phyloP scores from a whole-genome alignment of 108 stramenopile species.

The Discostella stelligeroides region DNA sequence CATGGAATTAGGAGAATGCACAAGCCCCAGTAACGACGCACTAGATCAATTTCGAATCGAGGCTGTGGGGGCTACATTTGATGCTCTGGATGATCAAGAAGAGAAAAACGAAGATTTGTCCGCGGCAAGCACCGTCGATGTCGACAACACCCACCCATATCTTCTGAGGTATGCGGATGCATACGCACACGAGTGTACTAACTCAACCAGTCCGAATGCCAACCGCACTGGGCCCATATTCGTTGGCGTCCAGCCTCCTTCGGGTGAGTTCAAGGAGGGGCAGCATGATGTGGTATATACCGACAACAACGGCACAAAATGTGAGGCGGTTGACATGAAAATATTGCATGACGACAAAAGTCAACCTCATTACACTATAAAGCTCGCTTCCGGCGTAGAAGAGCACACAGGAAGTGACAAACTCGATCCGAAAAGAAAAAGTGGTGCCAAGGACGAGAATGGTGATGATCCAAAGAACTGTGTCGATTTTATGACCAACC shows the following conservation, averaged over 20 bases:
- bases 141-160: constrained; percentile 40
- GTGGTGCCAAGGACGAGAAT: constrained; percentile 6
- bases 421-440: not conserved
- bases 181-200: constrained; percentile 21
- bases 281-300: constrained; percentile 28
- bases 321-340: constrained; percentile 19
- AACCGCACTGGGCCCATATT: not conserved
- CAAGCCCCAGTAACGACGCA: not conserved
- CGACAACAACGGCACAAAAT: not conserved
- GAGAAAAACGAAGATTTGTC: constrained; percentile 3
- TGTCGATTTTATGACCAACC: constrained; percentile 31
- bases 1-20: not conserved
- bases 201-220: not conserved
- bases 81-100: constrained; percentile 10
- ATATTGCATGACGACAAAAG: constrained; percentile 15
- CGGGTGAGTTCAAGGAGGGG: constrained; percentile 21
- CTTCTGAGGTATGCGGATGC: constrained; percentile 31
- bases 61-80: constrained; percentile 10
- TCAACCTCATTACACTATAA: constrained; percentile 23
- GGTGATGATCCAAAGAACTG: constrained; percentile 10
- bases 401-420: not conserved
- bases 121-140: constrained; percentile 19
- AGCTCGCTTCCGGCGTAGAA: constrained; percentile 5
- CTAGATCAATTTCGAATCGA: not conserved
- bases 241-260: constrained; percentile 16